Evolutionary conservation across 768 basidiomycete species (phyloP).

Genomic region (Sistotremastrum suecicum): DNA sequence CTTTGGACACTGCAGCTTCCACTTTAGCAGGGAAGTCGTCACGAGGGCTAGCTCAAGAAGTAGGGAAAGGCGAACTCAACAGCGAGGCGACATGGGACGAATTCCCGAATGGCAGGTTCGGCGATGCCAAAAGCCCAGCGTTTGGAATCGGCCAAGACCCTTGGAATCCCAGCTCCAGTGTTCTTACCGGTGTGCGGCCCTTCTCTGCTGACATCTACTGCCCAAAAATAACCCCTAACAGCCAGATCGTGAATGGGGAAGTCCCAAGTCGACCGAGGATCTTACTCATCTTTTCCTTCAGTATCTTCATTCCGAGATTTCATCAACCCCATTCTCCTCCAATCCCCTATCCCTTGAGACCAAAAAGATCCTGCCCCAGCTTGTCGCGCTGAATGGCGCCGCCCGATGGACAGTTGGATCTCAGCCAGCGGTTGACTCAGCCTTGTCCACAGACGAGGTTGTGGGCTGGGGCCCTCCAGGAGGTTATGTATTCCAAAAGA

Average conservation of each 20-base stretch:
- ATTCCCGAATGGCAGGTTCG: conserved; percentile 97
- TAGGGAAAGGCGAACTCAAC: conserved; percentile 59
- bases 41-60: conserved; percentile 31
- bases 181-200: neutral
- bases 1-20: conserved; percentile 46
- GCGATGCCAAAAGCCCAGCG: conserved; percentile 94
- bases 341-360: conserved; percentile 76
- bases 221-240: conserved; percentile 49
- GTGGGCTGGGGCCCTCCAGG: conserved; percentile 90
- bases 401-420: conserved; percentile 97
- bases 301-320: conserved; percentile 59
- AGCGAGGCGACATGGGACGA: conserved; percentile 82
- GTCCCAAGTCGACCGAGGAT: conserved; percentile 49
- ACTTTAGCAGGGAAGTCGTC: conserved; percentile 35
- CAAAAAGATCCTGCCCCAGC: conserved; percentile 56
- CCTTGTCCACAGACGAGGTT: conserved; percentile 53
- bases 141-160: conserved; percentile 66
- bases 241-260: conserved; percentile 45
- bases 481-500: conserved; percentile 96
- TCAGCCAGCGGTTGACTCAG: conserved; percentile 85
- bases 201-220: neutral
- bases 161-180: conserved; percentile 50
- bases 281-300: conserved; percentile 68
- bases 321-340: conserved; percentile 81
- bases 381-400: conserved; percentile 58